Base-by-base conservation (phyloP, 2,329 filamentous ascomycete species). In the Cladosporium phlei region DNA sequence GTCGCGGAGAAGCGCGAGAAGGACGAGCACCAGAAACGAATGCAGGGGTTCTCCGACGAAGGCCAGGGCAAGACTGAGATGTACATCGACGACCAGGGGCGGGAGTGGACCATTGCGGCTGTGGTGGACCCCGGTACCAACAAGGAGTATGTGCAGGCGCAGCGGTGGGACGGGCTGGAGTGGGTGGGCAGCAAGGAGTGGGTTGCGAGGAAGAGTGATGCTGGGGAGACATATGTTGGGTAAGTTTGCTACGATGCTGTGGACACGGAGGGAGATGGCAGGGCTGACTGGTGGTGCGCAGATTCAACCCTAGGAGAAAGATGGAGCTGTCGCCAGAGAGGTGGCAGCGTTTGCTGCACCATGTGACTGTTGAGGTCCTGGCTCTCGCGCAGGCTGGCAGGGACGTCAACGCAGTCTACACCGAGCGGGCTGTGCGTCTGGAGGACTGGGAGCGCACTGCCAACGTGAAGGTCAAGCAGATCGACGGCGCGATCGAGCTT, bases 351-450 rank as follows among this genome's bases (percentile, higher is more conserved):
- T 29, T 63, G 19, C 69, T 82, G 30, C 76, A 78, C 51, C 72
- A 77, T 51, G 73, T 79, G 3, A 66, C 77, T 9, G 72, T 82
- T 4, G 79, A 84, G 57, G 63, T 79, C 4, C 72, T 74, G 50
- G 63, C 76, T 3, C 61, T 79, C 59, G 66, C 66, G 49, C 59
- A 68, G 53, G 65, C 69, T 44, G 71, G 68, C 35, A 69, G 64
- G 17, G 51, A 55, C 24, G 42, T 57, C 11, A 52, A 58, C 11
- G 55, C 62, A 34, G 54, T 68, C n/a, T 67, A 63, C 51, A 55
- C 65, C 14, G 54, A 66, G 28, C 34, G 40, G 12, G 30, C 33
- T 9, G 35, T 39, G 12, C 32, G 45, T 10, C 11, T 20, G n/a
- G 32, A 48, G 43, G 48, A 39, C n/a, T 57, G 52, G 47, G 30